Evolutionary conservation across 306 rosid species (phyloP), one percentile per base, ranked within the genome.

Genomic region (Prunus padus): DNA sequence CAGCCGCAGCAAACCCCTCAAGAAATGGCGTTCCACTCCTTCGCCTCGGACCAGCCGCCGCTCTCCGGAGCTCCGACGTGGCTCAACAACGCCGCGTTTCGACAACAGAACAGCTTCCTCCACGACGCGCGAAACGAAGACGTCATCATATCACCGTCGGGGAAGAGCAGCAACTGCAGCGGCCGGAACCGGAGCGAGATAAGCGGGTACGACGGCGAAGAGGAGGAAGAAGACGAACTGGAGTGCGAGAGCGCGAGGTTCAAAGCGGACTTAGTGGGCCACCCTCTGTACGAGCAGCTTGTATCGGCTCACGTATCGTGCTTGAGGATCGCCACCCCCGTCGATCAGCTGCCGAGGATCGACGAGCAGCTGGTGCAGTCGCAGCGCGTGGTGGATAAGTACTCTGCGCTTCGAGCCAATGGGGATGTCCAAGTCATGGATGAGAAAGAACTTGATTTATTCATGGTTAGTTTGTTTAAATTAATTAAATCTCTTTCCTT

Each of bases 301-400:
- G 77, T 95, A 1, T 84, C 97, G 4, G 96, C 97, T 0, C 99
- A 95, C 59, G 97, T 95, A 5, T 84, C 99, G 6, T 95, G 99
- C 45, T 79, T 95, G 11, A 85, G 97, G 77, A 90, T 95, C 57
- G 97, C 99, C 3, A 95, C 99, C 1, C 99, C 99, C 20, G 97
- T 92, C 2, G 97, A 92, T 83, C 96, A 92, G 90, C 83, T 92
- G 67, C 93, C 96, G 0, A 88, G 85, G 84, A 92, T 92, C 80
- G 96, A 92, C 47, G 93, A 90, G 11, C 93, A 92, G 92, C 84
- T 89, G 45, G 87, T 83, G 19, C 97, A 89, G 82, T 88, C 97
- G 5, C 91, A 81, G 71, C 86, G 90, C 61, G 93, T 89, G 44
- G 76, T 88, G n/a, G 81, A 86, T 2, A 92, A 92, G 71, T 92